Conservation (phyloP, 148 eudicot species). For the Rhododendron simsii region DNA sequence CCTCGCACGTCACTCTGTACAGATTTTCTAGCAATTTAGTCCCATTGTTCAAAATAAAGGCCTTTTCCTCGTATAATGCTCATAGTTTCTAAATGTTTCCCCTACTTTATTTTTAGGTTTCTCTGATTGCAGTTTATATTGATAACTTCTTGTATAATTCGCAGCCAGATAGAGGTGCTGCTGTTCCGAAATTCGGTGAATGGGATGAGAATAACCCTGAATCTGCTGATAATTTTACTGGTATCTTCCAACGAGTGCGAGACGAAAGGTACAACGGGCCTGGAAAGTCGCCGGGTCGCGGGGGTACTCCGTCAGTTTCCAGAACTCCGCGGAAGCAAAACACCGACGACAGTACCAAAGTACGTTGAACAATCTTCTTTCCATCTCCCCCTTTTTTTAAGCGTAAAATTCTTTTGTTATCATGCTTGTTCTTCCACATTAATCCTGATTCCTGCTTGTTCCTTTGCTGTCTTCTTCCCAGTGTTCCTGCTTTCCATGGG, state of each 20-base stretch:
- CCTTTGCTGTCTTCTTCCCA: slow-evolving; percentile 3
- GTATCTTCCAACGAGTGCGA: slow-evolving; percentile 39
- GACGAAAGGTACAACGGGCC: slow-evolving; percentile 34
- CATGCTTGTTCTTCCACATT: not conserved
- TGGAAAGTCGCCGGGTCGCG: slow-evolving; percentile 13
- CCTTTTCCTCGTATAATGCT: too few relatives aligned
- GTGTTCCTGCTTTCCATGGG: slow-evolving; percentile 39
- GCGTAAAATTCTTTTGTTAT: not conserved
- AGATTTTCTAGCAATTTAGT: not conserved
- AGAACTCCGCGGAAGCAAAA: not conserved
- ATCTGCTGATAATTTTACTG: slow-evolving; percentile 37
- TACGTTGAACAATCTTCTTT: not conserved
- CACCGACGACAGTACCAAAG: not conserved
- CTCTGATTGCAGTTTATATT: not conserved
- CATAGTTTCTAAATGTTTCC: not conserved
- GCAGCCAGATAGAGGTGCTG: slow-evolving; percentile 50
- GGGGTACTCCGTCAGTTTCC: slow-evolving; percentile 5
- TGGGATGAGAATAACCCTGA: slow-evolving; percentile 48
- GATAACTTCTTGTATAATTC: not conserved
- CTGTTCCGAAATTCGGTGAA: slow-evolving; percentile 51
- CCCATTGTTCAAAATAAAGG: too few relatives aligned
- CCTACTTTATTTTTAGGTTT: not conserved
- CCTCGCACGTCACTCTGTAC: not conserved
- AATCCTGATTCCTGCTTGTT: not conserved
- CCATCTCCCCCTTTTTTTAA: not conserved